Percentiles rank a stretch among this genome's conserved stretches.
Evolutionary conservation across 192 early-diverging fungal genomes (phyloP).

Genomic region (Pecoramyces ruminantium): DNA sequence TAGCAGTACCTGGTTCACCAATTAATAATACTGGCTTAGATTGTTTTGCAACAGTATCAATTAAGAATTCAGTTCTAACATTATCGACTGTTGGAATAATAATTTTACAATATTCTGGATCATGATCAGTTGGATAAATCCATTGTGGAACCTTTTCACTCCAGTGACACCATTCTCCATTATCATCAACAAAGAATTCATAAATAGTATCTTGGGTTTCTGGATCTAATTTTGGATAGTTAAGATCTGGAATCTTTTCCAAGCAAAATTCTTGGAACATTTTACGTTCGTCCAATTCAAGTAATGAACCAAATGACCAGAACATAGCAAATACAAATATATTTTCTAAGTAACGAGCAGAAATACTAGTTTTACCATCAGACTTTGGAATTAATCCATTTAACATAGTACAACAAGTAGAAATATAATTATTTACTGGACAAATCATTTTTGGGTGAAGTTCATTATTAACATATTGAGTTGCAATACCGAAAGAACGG

Average conservation of each 20-base stretch:
- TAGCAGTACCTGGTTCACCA: slow-evolving; percentile 46
- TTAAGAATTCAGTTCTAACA: slow-evolving; percentile 37
- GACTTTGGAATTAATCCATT: slow-evolving; percentile 36
- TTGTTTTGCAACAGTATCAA: slow-evolving; percentile 37
- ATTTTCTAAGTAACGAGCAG: slow-evolving; percentile 26
- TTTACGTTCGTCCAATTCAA: slow-evolving; percentile 47
- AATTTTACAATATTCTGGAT: slow-evolving; percentile 45
- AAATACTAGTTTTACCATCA: slow-evolving; percentile 30
- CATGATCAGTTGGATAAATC: slow-evolving; percentile 31
- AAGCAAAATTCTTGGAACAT: slow-evolving; percentile 34
- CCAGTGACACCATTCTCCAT: slow-evolving; percentile 43
- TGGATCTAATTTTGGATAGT: slow-evolving; percentile 33
- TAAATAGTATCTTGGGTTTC: slow-evolving; percentile 32
- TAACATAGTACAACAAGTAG: slow-evolving; percentile 28
- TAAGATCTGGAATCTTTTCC: slow-evolving; percentile 27
- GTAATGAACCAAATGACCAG: slow-evolving; percentile 33
- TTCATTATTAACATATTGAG: slow-evolving; percentile 21
- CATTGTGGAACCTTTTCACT: slow-evolving; percentile 29
- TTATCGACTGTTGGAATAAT: slow-evolving; percentile 50
- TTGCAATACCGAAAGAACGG: slow-evolving; percentile 18
- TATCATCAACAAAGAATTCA: slow-evolving; percentile 40
- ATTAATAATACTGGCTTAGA: slow-evolving; percentile 34
- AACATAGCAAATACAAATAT: slow-evolving; percentile 40
- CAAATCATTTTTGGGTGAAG: slow-evolving; percentile 43
- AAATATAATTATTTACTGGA: slow-evolving; percentile 23